These are phyloP conservation scores for Venturiaceae sp. DNA, from an alignment of 2,329 filamentous ascomycete species.

Conservation along the genomic window DNA sequence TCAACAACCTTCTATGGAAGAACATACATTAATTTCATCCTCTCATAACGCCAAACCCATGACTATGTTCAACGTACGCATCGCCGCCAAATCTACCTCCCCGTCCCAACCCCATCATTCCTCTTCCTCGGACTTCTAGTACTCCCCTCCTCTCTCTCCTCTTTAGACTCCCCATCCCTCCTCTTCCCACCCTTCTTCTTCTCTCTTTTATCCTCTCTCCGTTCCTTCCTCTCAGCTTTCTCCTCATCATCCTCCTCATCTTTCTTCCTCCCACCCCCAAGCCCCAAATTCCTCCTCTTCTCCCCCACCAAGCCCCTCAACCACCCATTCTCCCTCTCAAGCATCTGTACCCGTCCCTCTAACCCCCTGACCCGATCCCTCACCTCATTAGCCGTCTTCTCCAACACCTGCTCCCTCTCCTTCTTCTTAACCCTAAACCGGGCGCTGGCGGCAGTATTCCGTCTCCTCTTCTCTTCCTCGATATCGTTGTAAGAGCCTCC, in stretches of 20 bases:
- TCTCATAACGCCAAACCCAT: too few species aligned
- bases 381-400: constrained; percentile 42
- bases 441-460: constrained; percentile 41
- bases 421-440: constrained; percentile 47
- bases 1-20: too few species aligned
- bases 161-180: background rate
- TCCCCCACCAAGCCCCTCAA: constrained; percentile 41
- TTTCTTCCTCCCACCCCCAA: background rate
- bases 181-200: background rate
- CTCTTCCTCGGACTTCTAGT: constrained; percentile 2
- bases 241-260: background rate
- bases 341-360: constrained; percentile 35
- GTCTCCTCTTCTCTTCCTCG: constrained; percentile 43
- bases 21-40: too few species aligned
- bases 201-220: background rate
- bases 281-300: constrained; percentile 12
- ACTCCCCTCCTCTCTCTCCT: too few species aligned
- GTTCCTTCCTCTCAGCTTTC: background rate
- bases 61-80: too few species aligned
- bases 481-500: constrained; percentile 23
- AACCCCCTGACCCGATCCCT: constrained; percentile 33
- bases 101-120: constrained; percentile 6
- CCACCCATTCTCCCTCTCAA: constrained; percentile 45
- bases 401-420: constrained; percentile 41
- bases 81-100: too few species aligned